These are phyloP conservation scores for Fusarium domesticum DNA, from an alignment of 2,329 filamentous ascomycete genomes.

Conservation along the genomic window DNA sequence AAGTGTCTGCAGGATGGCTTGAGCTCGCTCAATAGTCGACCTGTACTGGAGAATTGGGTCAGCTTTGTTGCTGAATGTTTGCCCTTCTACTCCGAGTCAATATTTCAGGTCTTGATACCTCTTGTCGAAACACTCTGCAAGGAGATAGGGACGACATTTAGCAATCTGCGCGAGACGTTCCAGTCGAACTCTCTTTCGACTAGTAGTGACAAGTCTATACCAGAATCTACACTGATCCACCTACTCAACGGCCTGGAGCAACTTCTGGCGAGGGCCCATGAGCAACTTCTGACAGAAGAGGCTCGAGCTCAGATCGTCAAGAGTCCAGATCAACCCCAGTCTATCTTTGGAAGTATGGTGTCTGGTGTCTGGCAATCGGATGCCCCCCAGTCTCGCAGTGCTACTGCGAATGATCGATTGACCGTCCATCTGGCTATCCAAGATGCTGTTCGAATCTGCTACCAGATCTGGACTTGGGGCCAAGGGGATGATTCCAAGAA, in stretches of 20 bases:
- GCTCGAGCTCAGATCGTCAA: slow-evolving; percentile 65
- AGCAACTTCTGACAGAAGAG: slow-evolving; percentile 75
- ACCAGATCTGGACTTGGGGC: slow-evolving; percentile 93
- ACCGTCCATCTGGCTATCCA: slow-evolving; percentile 96
- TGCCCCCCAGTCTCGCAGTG: slow-evolving; percentile 69
- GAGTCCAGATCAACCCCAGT: slow-evolving; percentile 76
- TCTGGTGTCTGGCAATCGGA: slow-evolving; percentile 86
- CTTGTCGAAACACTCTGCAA: slow-evolving; percentile 85
- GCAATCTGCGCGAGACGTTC: slow-evolving; percentile 66
- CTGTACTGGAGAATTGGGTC: slow-evolving; percentile 89
- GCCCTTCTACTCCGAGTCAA: slow-evolving; percentile 76
- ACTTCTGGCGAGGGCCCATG: slow-evolving; percentile 81
- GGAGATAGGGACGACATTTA: slow-evolving; percentile 72
- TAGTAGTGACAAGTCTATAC: slow-evolving; percentile 36
- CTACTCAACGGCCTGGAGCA: slow-evolving; percentile 92
- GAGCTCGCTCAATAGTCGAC: slow-evolving; percentile 67
- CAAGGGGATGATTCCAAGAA: slow-evolving; percentile 56
- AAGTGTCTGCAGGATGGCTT: slow-evolving; percentile 81
- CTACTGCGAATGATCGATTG: slow-evolving; percentile 87
- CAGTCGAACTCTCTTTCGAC: slow-evolving; percentile 28
- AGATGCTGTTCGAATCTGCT: slow-evolving; percentile 89
- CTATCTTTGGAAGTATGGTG: slow-evolving; percentile 93
- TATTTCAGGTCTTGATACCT: slow-evolving; percentile 88
- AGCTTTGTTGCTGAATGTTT: slow-evolving; percentile 78
- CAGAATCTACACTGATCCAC: slow-evolving; percentile 74